phyloP scores from a whole-genome alignment of 306 rosid species.

The Styphnolobium japonicum region DNA sequence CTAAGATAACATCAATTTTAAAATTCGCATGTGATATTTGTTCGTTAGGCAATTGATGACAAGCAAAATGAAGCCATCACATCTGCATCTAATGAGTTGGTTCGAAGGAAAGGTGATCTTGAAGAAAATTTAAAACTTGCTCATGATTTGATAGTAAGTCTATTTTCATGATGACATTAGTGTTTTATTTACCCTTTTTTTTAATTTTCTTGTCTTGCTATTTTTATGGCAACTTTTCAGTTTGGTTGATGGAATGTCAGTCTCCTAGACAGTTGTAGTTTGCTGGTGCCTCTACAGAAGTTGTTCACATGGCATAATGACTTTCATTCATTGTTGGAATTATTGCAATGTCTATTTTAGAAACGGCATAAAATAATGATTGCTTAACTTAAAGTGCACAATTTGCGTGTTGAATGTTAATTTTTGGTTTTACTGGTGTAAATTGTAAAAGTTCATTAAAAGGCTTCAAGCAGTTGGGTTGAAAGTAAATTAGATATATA shows the following conservation, averaged over 20 bases:
- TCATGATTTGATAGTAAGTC: constrained; percentile 77
- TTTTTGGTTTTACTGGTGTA: not conserved
- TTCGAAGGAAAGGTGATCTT: constrained; percentile 77
- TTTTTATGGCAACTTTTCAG: not conserved
- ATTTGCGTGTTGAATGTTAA: not conserved
- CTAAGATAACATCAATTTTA: constrained; percentile 11
- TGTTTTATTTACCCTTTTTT: constrained; percentile 1
- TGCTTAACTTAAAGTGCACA: not conserved
- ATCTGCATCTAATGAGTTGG: constrained; percentile 79
- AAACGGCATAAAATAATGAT: not conserved
- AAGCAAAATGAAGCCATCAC: constrained; percentile 80
- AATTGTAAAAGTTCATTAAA: not conserved
- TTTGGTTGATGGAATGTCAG: not conserved
- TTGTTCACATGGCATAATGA: not conserved
- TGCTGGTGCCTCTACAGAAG: not conserved
- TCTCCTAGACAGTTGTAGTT: not conserved
- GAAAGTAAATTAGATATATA: not conserved
- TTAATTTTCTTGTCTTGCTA: not conserved
- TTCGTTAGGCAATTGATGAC: constrained; percentile 75
- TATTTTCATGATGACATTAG: constrained; percentile 3
- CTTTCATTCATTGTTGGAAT: not conserved
- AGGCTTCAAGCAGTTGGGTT: not conserved
- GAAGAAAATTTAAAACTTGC: constrained; percentile 80
- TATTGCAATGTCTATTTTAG: not conserved
- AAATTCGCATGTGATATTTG: not conserved